Evolutionary conservation across 2,329 filamentous ascomycete genomes (phyloP), one percentile per base, ranked within the genome.

Genomic region (Ascochyta lentis): DNA sequence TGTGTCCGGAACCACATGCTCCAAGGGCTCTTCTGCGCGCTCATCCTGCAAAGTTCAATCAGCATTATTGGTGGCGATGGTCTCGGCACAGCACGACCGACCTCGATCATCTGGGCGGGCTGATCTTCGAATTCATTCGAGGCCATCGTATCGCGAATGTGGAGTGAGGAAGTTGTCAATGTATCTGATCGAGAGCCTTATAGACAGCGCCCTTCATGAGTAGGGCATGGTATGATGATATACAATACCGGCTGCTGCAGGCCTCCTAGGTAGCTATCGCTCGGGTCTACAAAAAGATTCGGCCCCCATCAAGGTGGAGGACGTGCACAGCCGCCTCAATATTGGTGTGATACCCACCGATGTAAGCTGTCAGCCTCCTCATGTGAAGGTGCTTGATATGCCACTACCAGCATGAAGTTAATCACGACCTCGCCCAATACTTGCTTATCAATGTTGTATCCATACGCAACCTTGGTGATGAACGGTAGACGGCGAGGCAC

Each of bases 231-330:
- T 51, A 47, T 61, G 50, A 40, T 69, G 33, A 67, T 71, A 71
- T 71, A 70, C 42, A 33, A 39, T 26, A 27, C 39, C 50, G 38
- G 45, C 54, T 69, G 62, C 60, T 69, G 68, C 58, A 66, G 70
- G 70, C 71, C 69, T 73, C 69, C 52, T 46, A 49, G 44, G 35
- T 49, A 35, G n/a, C 33, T 31, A 31, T 33, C 48, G 53, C 48
- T 40, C 56, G 54, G 55, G 50, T 66, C 61, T 68, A 56, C 64
- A 58, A 58, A 54, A 46, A 54, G 49, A 50, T 39, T 60, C 38
- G 46, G 41, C 50, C 49, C 57, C 58, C 44, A 44, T 54, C 31
- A 2, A 6, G 35, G 42, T 51, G 40, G 58, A 44, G 46, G 57
- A 49, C 46, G 39, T 56, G 67, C 69, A 70, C 65, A 68, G 66